Evolutionary conservation across 139 green algal genomes (phyloP), one percentile per base, ranked within the genome.

Genomic region (Pedinophyceae sp.): DNA sequence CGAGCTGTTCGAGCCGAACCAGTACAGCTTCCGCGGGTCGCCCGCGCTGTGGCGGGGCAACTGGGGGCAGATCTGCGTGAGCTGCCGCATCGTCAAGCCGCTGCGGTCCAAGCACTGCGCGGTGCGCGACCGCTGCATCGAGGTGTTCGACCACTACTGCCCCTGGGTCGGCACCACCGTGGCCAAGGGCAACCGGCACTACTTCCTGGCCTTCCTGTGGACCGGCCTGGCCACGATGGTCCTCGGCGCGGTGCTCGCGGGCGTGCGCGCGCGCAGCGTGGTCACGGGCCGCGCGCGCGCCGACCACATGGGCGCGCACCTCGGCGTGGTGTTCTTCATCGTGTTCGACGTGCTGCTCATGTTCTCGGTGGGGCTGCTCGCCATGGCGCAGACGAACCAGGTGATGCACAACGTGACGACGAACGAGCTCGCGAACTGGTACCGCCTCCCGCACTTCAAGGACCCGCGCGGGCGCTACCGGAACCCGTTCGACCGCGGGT

Each of bases 81-180:
- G 75, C 2, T 96, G 88, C 73, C 81, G 79, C 64, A 85, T 94
- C 34, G 85, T 96, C 57, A 69, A 82, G 20, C 88, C 88, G 19
- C 71, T 93, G 57, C 74, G 88, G 0, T 75, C 86, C 20, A 97
- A 97, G 72, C 87, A 97, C 74, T 93, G 82, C 75, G 52, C 64
- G 3, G 62, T 89, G 24, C 87, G 72, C 2, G 73, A 88, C 30
- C 78, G 87, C 47, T 97, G 87, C 65, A 77, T 94, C 22, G 56
- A 62, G 56, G 22, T 64, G 34, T 98, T 97, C 68, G 90, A 98
- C 66, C 90, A 98, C 67, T 95, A 88, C 71, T 98, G 90, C 73
- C 90, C 90, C 24, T 96, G 88, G 88, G 86, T 95, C 39, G 75
- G 68, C 18, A 72, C 72, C 49, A 63, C 29, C 27, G 40, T 71